Percentiles rank a stretch among this genome's conserved stretches.
These are phyloP conservation scores for Colletotrichum aenigma DNA, from an alignment of 2,329 filamentous ascomycete genomes.

Conservation along the genomic window DNA sequence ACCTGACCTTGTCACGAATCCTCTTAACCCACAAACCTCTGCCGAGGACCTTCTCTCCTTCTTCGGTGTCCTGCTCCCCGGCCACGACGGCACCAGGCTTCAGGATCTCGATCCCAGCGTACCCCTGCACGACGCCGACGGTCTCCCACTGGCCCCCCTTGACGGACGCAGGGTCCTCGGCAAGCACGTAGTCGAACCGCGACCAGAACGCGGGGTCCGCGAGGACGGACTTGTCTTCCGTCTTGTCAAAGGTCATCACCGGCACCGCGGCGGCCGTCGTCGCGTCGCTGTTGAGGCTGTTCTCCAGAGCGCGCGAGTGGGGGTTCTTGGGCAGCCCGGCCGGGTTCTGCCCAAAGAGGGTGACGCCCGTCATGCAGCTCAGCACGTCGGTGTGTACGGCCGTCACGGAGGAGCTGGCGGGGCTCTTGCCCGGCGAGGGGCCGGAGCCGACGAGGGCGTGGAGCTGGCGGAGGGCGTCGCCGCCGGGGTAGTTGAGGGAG, in stretches of 20 bases:
- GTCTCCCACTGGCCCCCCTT: conserved; percentile 59
- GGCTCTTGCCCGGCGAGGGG: conserved; percentile 22
- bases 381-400: conserved; percentile 68
- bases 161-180: conserved; percentile 53
- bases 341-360: conserved; percentile 64
- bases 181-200: conserved; percentile 66
- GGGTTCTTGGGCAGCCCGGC: conserved; percentile 39
- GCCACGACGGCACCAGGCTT: conserved; percentile 44
- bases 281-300: conserved; percentile 18
- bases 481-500: conserved; percentile 92
- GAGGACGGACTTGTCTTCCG: conserved; percentile 55
- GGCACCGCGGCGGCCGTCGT: conserved; percentile 23
- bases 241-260: conserved; percentile 62
- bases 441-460: conserved; percentile 39
- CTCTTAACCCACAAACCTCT: conserved; percentile 43
- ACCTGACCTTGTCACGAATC: conserved; percentile 45
- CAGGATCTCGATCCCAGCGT: conserved; percentile 62
- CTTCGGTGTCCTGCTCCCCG: conserved; percentile 9
- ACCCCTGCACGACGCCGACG: conserved; percentile 61
- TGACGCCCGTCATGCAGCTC: conserved; percentile 72
- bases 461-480: conserved; percentile 70
- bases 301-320: conserved; percentile 17
- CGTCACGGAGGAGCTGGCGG: conserved; percentile 33
- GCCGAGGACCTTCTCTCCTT: conserved; percentile 43
- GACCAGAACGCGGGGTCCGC: conserved; percentile 61